Evolutionary conservation across 805 yeast genomes (phyloP).

Genomic region (Vanderwaltozyma yarrowii): DNA sequence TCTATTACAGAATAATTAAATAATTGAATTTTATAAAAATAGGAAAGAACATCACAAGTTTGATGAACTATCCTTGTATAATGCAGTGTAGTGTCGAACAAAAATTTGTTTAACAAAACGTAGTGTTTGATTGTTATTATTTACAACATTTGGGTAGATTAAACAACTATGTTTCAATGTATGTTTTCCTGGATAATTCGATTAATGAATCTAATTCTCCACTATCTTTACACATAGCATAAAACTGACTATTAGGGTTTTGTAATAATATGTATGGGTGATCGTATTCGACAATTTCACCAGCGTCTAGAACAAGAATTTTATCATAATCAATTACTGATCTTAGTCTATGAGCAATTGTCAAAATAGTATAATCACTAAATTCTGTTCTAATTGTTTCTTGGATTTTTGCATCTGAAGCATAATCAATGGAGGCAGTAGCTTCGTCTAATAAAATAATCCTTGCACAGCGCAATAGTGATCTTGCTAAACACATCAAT

Average conservation of each 20-base stretch:
- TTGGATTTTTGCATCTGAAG: conserved; percentile 66
- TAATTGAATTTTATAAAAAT: too few species aligned
- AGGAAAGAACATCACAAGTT: too few species aligned
- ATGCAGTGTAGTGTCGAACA: too few species aligned
- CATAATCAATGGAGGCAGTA: conserved; percentile 71
- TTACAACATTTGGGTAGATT: too few species aligned
- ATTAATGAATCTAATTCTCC: conserved; percentile 74
- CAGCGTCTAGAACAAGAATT: conserved; percentile 68
- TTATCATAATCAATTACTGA: conserved; percentile 71
- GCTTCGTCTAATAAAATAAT: conserved; percentile 69
- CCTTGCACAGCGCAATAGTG: conserved; percentile 54
- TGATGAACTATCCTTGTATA: too few species aligned
- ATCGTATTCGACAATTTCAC: conserved; percentile 59
- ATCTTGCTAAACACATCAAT: conserved; percentile 63
- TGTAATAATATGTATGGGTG: conserved; percentile 49
- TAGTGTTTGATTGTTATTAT: too few species aligned
- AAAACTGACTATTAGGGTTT: conserved; percentile 40
- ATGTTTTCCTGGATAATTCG: conserved; percentile 50
- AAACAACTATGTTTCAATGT: background rate
- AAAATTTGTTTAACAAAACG: too few species aligned
- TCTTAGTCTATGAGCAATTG: conserved; percentile 72
- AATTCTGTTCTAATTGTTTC: conserved; percentile 66
- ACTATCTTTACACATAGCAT: conserved; percentile 64
- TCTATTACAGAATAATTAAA: too few species aligned
- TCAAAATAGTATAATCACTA: conserved; percentile 53